These are phyloP conservation scores for Aspergillus heteromorphus DNA, from an alignment of 495 filamentous ascomycete genomes.

Conservation along the genomic window DNA sequence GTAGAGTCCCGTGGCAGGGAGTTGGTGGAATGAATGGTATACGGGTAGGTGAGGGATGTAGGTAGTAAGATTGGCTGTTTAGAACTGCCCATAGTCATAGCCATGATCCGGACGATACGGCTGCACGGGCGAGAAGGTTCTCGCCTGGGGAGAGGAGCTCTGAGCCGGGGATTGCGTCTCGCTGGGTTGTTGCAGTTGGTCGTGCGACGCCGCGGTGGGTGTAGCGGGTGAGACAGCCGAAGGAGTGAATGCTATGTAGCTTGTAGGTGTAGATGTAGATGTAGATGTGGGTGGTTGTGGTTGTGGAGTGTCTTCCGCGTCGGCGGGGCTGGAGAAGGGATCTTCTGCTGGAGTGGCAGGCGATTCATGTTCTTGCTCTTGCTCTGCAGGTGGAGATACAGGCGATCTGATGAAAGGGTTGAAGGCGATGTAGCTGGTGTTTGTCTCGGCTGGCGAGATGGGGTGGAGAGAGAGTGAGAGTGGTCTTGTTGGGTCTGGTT, in stretches of 20 bases:
- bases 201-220: background rate
- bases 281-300: no score
- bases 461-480: background rate
- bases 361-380: background rate
- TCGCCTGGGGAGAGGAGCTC: background rate
- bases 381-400: background rate
- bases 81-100: no score
- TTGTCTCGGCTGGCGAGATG: conserved; percentile 1
- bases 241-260: conserved; percentile 27
- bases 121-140: background rate
- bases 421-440: background rate
- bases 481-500: background rate
- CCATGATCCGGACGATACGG: background rate
- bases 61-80: no score
- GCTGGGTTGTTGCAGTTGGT: no score
- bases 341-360: background rate
- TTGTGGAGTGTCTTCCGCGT: background rate
- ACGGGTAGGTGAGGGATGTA: no score
- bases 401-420: background rate
- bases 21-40: no score
- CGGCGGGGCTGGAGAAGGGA: background rate
- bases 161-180: background rate
- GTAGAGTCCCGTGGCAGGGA: no score
- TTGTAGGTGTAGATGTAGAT: no score
- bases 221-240: no score